A percentile compares a stretch with the other conserved stretches of the same genome.
phyloP scores from a whole-genome alignment of 1,284 basidiomycete species.

The Xanthoconium separans region DNA sequence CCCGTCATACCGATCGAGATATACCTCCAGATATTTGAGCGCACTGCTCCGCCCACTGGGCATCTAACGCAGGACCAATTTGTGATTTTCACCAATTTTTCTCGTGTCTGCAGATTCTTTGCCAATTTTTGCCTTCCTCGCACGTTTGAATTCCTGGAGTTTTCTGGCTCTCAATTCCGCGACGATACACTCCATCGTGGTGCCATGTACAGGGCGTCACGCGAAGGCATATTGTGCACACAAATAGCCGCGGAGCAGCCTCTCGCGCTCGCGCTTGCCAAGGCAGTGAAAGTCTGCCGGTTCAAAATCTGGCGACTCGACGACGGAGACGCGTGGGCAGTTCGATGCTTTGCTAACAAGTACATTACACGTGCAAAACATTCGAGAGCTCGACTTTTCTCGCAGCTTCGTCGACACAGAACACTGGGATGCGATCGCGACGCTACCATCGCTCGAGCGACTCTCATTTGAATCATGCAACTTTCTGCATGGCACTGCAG shows the following conservation, averaged over 20 bases:
- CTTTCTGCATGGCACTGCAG: background rate
- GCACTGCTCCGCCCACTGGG: constrained; percentile 10
- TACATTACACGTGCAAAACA: constrained; percentile 18
- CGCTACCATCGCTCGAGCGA: constrained; percentile 11
- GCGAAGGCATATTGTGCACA: constrained; percentile 4
- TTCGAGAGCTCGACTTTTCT: constrained; percentile 13
- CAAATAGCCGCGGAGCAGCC: constrained; percentile 13
- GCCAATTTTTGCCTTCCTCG: constrained; percentile 35
- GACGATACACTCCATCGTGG: background rate
- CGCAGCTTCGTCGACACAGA: constrained; percentile 3
- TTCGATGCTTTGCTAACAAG: background rate
- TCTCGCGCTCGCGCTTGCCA: constrained; percentile 17
- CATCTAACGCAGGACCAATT: constrained; percentile 9
- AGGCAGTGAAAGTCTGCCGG: constrained; percentile 13
- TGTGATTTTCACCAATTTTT: constrained; percentile 31
- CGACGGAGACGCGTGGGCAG: background rate
- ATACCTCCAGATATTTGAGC: constrained; percentile 38
- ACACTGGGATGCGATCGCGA: constrained; percentile 16
- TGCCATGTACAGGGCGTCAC: background rate
- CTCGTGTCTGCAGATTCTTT: constrained; percentile 40
- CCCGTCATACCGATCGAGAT: constrained; percentile 34
- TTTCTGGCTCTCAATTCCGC: constrained; percentile 17
- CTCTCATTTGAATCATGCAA: constrained; percentile 8
- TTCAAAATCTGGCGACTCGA: background rate
- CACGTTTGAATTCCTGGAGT: constrained; percentile 34